phyloP scores from a whole-genome alignment of 2,329 filamentous ascomycete genomes.

The Thelonectria olida region DNA sequence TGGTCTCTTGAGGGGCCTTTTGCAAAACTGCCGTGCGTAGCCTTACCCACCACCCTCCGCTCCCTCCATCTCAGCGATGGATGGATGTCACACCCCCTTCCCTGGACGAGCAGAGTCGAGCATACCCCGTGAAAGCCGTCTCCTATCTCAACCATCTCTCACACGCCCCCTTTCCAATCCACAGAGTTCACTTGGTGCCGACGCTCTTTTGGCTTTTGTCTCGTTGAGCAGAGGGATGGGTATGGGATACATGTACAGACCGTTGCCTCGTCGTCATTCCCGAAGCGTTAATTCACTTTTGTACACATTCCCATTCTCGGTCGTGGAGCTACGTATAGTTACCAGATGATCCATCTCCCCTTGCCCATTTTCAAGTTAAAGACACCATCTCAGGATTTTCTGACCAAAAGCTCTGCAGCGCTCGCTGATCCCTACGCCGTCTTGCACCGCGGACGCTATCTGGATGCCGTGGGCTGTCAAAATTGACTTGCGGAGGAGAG shows the following conservation, averaged over 20 bases:
- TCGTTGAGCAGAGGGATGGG: slow-evolving; percentile 2
- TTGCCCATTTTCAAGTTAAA: slow-evolving; percentile 12
- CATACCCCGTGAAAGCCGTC: slow-evolving; percentile 35
- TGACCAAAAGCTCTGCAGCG: slow-evolving; percentile 26
- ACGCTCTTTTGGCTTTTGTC: slow-evolving; percentile 27
- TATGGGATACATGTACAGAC: slow-evolving; percentile 34
- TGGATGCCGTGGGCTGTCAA: slow-evolving; percentile 42
- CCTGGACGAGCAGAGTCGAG: slow-evolving; percentile 21
- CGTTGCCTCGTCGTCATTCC: slow-evolving; percentile 25
- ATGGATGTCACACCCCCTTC: slow-evolving; percentile 30
- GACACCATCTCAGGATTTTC: slow-evolving; percentile 29
- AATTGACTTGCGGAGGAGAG: slow-evolving; percentile 32
- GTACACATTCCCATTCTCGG: slow-evolving; percentile 16
- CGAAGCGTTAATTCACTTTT: slow-evolving; percentile 8
- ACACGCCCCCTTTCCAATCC: slow-evolving; percentile 36
- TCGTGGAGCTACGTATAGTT: slow-evolving; percentile 10
- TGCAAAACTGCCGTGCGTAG: slow-evolving; percentile 45
- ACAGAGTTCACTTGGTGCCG: slow-evolving; percentile 29
- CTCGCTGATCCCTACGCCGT: slow-evolving; percentile 40
- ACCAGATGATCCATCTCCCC: background rate
- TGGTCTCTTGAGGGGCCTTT: slow-evolving; percentile 34
- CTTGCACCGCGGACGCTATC: slow-evolving; percentile 39
- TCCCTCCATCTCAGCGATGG: slow-evolving; percentile 17
- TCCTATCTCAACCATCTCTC: slow-evolving; percentile 22
- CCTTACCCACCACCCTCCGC: slow-evolving; percentile 40